Conservation (phyloP, 176 grass and related monocot genomes). For the Oryza nivara region DNA sequence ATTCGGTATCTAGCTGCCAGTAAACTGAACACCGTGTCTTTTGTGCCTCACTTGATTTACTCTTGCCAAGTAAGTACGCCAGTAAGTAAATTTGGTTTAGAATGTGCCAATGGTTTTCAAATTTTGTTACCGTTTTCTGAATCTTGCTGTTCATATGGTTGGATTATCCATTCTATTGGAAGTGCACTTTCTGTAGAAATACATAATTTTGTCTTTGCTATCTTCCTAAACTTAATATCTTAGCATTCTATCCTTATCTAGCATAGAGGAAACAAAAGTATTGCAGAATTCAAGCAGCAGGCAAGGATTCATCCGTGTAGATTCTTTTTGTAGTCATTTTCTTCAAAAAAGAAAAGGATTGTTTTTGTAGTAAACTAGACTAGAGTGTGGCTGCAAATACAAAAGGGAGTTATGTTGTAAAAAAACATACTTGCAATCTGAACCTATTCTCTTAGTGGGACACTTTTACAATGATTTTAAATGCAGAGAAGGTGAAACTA, state of each 20-base stretch:
- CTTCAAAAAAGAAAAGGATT: neutral
- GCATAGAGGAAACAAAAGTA: neutral
- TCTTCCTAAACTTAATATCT: neutral
- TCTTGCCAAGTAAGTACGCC: constrained; percentile 21
- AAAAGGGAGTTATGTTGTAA: neutral
- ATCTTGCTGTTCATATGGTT: constrained; percentile 4
- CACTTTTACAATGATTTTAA: neutral
- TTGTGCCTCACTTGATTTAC: neutral
- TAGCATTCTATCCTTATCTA: neutral
- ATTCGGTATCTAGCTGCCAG: constrained; percentile 15
- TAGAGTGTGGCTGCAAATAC: neutral
- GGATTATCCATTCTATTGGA: constrained; percentile 9
- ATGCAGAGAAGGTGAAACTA: neutral
- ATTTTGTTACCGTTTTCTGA: constrained; percentile 7
- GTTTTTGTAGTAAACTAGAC: neutral
- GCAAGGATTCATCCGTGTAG: neutral
- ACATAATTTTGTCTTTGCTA: constrained; percentile 4
- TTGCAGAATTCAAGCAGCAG: neutral
- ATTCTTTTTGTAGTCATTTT: neutral
- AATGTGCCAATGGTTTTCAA: neutral
- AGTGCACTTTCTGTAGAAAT: neutral
- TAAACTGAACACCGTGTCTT: constrained; percentile 21
- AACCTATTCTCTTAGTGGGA: neutral
- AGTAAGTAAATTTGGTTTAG: neutral
- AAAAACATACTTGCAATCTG: neutral